phyloP scores from a whole-genome alignment of 768 basidiomycete species.

The Phanerochaete sordida region DNA sequence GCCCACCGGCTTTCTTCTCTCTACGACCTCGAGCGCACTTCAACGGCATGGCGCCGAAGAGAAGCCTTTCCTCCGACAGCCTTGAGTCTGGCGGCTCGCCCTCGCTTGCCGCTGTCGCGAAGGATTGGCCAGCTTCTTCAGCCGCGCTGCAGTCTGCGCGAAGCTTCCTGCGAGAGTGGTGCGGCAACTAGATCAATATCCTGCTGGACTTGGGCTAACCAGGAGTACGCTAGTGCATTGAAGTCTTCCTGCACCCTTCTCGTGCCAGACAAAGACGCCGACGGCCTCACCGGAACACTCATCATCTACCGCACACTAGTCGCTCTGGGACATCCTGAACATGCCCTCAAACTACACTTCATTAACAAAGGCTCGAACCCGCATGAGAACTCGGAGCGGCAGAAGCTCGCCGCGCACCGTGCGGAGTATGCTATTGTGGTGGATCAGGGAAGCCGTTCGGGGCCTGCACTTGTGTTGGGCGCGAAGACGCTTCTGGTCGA shows the following conservation, averaged over 20 bases:
- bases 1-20: no score
- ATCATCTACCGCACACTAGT: constrained; percentile 35
- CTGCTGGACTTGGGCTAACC: no score
- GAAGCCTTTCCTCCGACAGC: no score
- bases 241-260: constrained; percentile 23
- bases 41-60: no score
- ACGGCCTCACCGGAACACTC: constrained; percentile 30
- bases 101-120: neutral
- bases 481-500: constrained; percentile 38
- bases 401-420: constrained; percentile 23
- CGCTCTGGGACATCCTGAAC: constrained; percentile 31
- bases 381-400: constrained; percentile 30
- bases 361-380: constrained; percentile 40
- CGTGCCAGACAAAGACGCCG: constrained; percentile 44
- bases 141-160: constrained; percentile 14
- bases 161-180: constrained; percentile 20
- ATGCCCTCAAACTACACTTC: constrained; percentile 34
- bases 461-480: constrained; percentile 26
- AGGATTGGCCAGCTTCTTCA: constrained; percentile 16
- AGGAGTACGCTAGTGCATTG: constrained; percentile 11
- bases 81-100: neutral
- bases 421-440: constrained; percentile 35
- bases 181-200: neutral
- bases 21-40: no score
- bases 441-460: constrained; percentile 44